Evolutionary conservation across 768 basidiomycete species (phyloP).

Genomic region (Leucosporidium creatinivorum): DNA sequence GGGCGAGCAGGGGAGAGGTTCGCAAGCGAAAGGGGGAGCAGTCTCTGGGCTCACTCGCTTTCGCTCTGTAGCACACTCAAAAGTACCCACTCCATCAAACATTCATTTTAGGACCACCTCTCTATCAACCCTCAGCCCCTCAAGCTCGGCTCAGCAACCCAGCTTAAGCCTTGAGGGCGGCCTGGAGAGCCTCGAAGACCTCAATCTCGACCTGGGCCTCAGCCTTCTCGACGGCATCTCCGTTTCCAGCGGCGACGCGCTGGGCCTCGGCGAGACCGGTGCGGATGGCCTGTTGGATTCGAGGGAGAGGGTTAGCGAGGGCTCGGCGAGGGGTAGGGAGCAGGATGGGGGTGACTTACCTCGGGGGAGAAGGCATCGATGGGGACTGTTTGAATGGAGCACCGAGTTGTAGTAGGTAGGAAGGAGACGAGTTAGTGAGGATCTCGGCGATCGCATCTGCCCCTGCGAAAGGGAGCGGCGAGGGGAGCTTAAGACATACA

Average conservation of each 20-base stretch:
- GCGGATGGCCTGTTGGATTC: slow-evolving; percentile 68
- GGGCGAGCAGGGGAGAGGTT: too few species aligned
- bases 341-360: slow-evolving; percentile 49
- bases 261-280: slow-evolving; percentile 81
- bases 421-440: not conserved
- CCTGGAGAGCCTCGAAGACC: slow-evolving; percentile 91
- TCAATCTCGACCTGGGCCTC: slow-evolving; percentile 90
- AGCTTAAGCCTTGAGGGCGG: slow-evolving; percentile 55
- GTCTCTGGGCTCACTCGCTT: too few species aligned
- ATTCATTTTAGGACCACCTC: too few species aligned
- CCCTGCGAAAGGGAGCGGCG: not conserved
- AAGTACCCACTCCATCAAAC: too few species aligned
- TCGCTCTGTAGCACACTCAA: too few species aligned
- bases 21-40: too few species aligned
- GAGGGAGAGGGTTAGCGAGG: not conserved
- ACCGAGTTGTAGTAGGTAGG: not conserved
- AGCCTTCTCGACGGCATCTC: slow-evolving; percentile 84
- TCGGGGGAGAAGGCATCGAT: slow-evolving; percentile 83
- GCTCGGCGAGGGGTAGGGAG: not conserved
- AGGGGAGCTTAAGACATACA: slow-evolving; percentile 44
- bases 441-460: not conserved
- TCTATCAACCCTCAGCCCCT: too few species aligned
- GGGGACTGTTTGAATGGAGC: slow-evolving; percentile 42
- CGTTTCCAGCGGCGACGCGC: slow-evolving; percentile 69
- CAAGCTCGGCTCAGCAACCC: too few species aligned